Conservation (phyloP, 768 basidiomycete species). For the Agrocybe pediades region DNA sequence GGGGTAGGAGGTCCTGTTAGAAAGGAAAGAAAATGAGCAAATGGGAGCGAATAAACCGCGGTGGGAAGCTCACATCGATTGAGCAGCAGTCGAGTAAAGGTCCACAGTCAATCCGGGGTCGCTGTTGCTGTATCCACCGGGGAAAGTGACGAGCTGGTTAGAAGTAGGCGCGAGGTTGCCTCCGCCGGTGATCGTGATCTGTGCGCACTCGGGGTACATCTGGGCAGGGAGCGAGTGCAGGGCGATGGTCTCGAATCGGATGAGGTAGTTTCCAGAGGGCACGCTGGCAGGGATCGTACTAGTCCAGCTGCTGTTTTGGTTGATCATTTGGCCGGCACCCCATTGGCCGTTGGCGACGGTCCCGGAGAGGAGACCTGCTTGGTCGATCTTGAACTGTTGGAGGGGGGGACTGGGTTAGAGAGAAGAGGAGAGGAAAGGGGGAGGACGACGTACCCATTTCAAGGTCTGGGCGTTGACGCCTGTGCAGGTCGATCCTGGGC, state of each 20-base stretch:
- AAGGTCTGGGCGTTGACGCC: slow-evolving; percentile 37
- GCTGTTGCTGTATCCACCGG: slow-evolving; percentile 44
- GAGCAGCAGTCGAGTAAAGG: slow-evolving; percentile 39
- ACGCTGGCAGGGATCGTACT: slow-evolving; percentile 45
- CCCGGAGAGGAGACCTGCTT: slow-evolving; percentile 46
- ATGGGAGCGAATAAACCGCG: background rate
- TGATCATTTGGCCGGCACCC: slow-evolving; percentile 47
- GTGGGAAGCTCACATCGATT: slow-evolving; percentile 24
- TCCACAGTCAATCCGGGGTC: slow-evolving; percentile 45
- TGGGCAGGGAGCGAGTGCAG: slow-evolving; percentile 59
- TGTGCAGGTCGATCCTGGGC: slow-evolving; percentile 43
- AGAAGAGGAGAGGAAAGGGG: background rate
- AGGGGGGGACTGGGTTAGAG: slow-evolving; percentile 3
- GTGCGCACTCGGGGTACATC: slow-evolving; percentile 68
- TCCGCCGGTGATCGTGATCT: slow-evolving; percentile 42
- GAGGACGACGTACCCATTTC: slow-evolving; percentile 38
- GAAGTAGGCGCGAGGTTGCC: slow-evolving; percentile 39
- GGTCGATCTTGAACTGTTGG: slow-evolving; percentile 46
- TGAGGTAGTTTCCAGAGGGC: slow-evolving; percentile 44
- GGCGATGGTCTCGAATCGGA: slow-evolving; percentile 53
- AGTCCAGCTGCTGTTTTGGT: slow-evolving; percentile 46
- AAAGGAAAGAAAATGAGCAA: background rate
- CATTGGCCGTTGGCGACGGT: slow-evolving; percentile 40
- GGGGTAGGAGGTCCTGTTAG: slow-evolving; percentile 39
- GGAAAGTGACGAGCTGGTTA: slow-evolving; percentile 48